These are phyloP conservation scores for Yarrowia sp. DNA, from an alignment of 805 yeast species.

Conservation along the genomic window DNA sequence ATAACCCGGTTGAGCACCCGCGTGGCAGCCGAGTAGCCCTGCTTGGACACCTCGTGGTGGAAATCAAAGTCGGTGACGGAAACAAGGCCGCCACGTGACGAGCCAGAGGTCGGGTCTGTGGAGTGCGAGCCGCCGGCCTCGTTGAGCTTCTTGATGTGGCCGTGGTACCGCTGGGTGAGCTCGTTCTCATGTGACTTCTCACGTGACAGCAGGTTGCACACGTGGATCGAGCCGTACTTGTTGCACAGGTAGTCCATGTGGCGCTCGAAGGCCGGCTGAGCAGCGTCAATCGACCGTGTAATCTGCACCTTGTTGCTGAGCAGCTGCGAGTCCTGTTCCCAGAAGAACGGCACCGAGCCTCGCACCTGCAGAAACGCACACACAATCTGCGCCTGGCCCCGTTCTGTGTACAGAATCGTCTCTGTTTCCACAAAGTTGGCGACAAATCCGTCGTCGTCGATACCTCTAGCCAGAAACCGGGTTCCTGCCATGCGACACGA, in stretches of 20 bases:
- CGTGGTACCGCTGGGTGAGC: constrained; percentile 68
- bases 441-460: constrained; percentile 93
- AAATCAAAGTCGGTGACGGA: constrained; percentile 87
- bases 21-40: constrained; percentile 84
- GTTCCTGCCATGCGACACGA: constrained; percentile 99
- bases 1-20: constrained; percentile 68
- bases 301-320: constrained; percentile 90
- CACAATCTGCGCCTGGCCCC: constrained; percentile 50
- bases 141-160: constrained; percentile 56
- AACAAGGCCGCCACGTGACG: constrained; percentile 47
- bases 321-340: constrained; percentile 96
- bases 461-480: constrained; percentile 91
- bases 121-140: constrained; percentile 43
- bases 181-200: constrained; percentile 80
- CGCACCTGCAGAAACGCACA: constrained; percentile 88
- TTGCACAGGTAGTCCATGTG: constrained; percentile 76
- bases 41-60: constrained; percentile 89
- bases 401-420: constrained; percentile 62
- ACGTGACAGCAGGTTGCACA: constrained; percentile 78
- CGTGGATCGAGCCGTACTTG: constrained; percentile 86
- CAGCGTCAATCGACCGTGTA: constrained; percentile 88
- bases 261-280: constrained; percentile 84
- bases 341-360: constrained; percentile 94
- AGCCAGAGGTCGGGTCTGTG: constrained; percentile 39
- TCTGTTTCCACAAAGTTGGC: constrained; percentile 97